Base-by-base conservation (phyloP, 176 grass and related monocot genomes). In the Oryza nivara region DNA sequence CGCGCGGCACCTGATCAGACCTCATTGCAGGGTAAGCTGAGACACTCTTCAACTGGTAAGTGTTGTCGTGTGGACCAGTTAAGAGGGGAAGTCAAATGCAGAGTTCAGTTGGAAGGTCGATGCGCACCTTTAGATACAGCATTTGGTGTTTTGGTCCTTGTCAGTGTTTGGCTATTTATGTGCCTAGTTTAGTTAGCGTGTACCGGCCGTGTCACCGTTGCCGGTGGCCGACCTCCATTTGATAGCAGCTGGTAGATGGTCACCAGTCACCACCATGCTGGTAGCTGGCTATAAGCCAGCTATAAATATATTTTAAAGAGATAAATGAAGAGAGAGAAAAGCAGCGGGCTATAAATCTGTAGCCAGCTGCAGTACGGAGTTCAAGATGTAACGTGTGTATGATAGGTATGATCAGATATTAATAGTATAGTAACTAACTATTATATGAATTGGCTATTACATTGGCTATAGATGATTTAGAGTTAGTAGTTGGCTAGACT, bases 41-140 rank as follows among this genome's bases (percentile, higher is more conserved):
- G 7, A 58, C n/a, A 58, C 54, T 19, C 19, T 58, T 58, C 54
- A 9, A n/a, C 52, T 58, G 19, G 19, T 7, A 20, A 58, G 54
- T n/a, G 17, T 56, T 6, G 52, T 19, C 19, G 52, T 56, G 5
- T 58, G 54, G 54, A 54, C 49, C 6, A 70, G 23, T 11, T 60
- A 7, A 43, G 44, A 23, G 17, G 34, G 51, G 7, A 44, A 11
- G 16, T 16, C 43, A 75, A 77, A 72, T 3, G 36, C 67, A 28
- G 20, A 7, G 17, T 78, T 86, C 74, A 14, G 1, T 78, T 48
- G 67, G 58, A 90, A 90, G 17, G 72, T 32, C 4, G 15, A 32
- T 10, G 36, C 14, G 23, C 51, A 32, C 7, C 23, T 78, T 46
- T 32, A 74, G 58, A 45, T 67, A 0, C 19, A 58, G 52, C 17